Percentiles rank a stretch among this genome's conserved stretches.
Conservation (phyloP, 2,329 filamentous ascomycete species). For the Colletotrichum karsti region DNA sequence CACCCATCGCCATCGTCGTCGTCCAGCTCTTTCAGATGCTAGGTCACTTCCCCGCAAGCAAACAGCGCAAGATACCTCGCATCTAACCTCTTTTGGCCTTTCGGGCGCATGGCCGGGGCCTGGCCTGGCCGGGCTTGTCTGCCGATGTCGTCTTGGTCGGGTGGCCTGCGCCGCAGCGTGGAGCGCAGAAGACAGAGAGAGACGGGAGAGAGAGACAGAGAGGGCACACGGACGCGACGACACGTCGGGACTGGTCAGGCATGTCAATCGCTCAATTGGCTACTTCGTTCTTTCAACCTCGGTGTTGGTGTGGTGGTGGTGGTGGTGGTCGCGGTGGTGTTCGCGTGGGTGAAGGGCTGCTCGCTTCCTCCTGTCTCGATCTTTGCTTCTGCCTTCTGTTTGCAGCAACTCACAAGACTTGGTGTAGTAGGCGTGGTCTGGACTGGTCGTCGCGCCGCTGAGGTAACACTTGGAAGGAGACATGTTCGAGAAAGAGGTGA, state of each 20-base stretch:
- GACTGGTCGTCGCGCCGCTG: slow-evolving; percentile 16
- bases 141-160: slow-evolving; percentile 5
- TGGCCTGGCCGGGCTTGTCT: not conserved
- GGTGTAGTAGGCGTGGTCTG: too few species aligned
- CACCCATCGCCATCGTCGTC: too few species aligned
- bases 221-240: slow-evolving; percentile 1
- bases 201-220: not conserved
- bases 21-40: not conserved
- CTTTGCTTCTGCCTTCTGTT: not conserved
- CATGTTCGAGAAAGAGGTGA: not conserved
- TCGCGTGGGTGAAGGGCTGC: not conserved
- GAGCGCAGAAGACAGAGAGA: not conserved
- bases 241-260: not conserved
- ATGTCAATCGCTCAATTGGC: not conserved
- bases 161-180: not conserved
- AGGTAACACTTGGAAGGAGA: not conserved
- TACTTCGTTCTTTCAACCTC: not conserved
- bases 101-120: slow-evolving; percentile 8
- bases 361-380: not conserved
- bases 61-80: not conserved
- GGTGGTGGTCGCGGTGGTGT: too few species aligned
- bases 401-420: not conserved
- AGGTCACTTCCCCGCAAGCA: slow-evolving; percentile 20
- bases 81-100: slow-evolving; percentile 13
- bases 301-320: slow-evolving; percentile 14